Base-by-base conservation (phyloP, 2,329 filamentous ascomycete genomes). In the Atkinsonella texensis region DNA sequence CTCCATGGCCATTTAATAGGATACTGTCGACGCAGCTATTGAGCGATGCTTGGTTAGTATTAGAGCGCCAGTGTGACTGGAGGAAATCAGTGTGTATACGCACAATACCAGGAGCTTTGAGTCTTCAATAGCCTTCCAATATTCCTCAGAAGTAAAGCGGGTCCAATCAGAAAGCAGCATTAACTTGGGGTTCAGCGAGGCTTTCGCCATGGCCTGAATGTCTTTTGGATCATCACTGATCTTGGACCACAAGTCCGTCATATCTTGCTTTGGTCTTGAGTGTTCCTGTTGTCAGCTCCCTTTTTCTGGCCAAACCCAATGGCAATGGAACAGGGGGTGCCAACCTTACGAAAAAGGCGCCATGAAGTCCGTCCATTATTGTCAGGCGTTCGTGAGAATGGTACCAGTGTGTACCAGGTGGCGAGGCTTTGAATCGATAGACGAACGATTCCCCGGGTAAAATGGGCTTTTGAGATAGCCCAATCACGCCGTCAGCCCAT, bases 401-500 rank as follows among this genome's bases (percentile, higher is more conserved):
- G 8, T 53, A 53, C 41, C 54, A 58, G 38, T 55, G 53, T 1
- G 45, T 53, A 0, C 56, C 56, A 2, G 55, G 17, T 20, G 50
- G 52, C 5, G 35, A 53, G 18, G 49, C 58, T 15, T 33, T 51
- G 50, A 53, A 58, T 20, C 46, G 38, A 53, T 74, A 74, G 0
- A 65, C 59, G 51, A 66, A 74, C 1, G 55, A 59, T 1, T 60
- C 55, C 0, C 65, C 64, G 4, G 67, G 62, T 23, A 59, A 50
- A 18, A 75, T 74, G 0, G 66, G 63, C 13, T 60, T 58, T 52
- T 74, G 72, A 1, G 70, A 65, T 3, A 74, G 54, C 0, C 72
- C 72, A 2, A 70, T 70, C 0, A 71, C 68, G 23, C 72, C 72
- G 52, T 74, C 72, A 3, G 70, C 68, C 72, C 71, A 74, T 0